Base-by-base conservation (phyloP, 495 filamentous ascomycete genomes). In the Talaromyces liani region DNA sequence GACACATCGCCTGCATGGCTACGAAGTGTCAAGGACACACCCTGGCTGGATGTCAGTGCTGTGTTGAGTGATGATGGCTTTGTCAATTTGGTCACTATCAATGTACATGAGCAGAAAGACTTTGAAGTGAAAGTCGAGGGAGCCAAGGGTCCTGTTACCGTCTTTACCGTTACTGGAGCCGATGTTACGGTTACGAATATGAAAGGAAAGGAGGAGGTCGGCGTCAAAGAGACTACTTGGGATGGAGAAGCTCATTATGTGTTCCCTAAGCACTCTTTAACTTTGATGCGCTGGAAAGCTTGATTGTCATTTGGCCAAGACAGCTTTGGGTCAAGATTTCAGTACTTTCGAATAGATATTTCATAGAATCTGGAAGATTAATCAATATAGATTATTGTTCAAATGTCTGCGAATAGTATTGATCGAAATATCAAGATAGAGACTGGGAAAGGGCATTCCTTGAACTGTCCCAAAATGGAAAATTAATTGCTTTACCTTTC, bases 41-140 rank as follows among this genome's bases (percentile, higher is more conserved):
- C 88, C 9, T 90, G 82, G 82, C 67, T 92, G 65, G 89, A 92
- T 72, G 86, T 88, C 18, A 88, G 86, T 66, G 89, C 88, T 20
- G 75, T 79, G 8, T 62, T 89, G 4, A 80, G 79, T 12, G 85
- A 89, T 25, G 80, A 86, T 62, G 88, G 88, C 0, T 79, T 74
- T 45, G 80, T 87, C 1, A 88, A 75, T 63, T 64, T 92, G 62
- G 87, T 82, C 4, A 88, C 90, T 22, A 88, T 89, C 29, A 92
- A 92, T 72, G 81, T 89, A 45, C 76, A 80, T 64, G 85, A 86
- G 58, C 75, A 78, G 16, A 76, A 82, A 68, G 82, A 78, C 24
- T 84, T 86, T 49, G 80, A 83, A 62, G 77, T 79, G 1, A 73
- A 80, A 47, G 65, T 91, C 55, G 78, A 83, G 27, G 87, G 87